Conservation (phyloP, 2,329 filamentous ascomycete genomes). For the Phialophora verrucosa region DNA sequence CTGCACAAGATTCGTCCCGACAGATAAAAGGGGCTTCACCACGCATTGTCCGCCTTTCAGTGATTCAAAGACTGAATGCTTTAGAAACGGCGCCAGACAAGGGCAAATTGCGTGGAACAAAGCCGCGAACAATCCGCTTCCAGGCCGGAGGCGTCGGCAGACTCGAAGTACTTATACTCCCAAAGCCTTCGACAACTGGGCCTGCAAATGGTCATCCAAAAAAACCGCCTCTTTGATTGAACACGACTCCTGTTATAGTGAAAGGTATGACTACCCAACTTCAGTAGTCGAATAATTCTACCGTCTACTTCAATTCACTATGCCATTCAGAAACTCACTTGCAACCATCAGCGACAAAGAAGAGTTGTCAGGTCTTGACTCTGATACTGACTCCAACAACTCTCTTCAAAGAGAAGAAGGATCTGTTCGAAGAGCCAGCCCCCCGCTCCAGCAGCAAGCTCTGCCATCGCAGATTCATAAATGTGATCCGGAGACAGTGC, state of each 20-base stretch:
- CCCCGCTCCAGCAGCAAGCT: neutral
- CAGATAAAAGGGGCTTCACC: neutral
- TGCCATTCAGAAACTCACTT: neutral
- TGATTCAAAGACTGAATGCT: neutral
- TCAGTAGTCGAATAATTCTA: neutral
- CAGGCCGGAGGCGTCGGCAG: neutral
- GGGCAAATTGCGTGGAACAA: neutral
- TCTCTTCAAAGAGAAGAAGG: neutral
- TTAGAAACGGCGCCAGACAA: neutral
- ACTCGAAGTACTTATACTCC: neutral
- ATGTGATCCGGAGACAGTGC: neutral
- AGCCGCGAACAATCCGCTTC: neutral
- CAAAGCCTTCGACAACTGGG: neutral
- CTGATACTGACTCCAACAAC: neutral
- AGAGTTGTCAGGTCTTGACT: neutral
- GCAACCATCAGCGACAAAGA: neutral
- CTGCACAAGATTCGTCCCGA: neutral
- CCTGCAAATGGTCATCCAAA: neutral
- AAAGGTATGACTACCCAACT: neutral
- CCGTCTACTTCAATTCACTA: neutral
- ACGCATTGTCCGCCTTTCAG: neutral
- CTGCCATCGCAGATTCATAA: neutral
- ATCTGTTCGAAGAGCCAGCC: neutral
- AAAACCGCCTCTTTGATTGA: neutral
- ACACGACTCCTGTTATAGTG: neutral